These are phyloP conservation scores for Lentinula raphanica DNA, from an alignment of 768 basidiomycete genomes.

Conservation along the genomic window DNA sequence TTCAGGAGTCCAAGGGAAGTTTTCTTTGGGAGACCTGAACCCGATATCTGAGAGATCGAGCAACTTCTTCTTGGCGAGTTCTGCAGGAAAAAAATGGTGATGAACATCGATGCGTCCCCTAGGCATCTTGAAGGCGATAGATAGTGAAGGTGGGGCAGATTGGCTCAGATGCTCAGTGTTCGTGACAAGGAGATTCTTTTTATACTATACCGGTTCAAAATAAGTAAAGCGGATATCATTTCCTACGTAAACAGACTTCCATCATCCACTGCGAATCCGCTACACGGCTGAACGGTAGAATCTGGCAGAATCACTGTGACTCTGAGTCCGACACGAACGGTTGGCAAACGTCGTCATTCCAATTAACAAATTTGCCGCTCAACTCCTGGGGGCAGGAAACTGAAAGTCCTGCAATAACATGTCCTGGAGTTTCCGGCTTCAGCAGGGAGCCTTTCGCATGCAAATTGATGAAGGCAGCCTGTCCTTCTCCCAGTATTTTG, in stretches of 20 bases:
- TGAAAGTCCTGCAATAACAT: slow-evolving; percentile 74
- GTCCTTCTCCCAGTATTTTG: slow-evolving; percentile 50
- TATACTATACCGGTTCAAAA: neutral
- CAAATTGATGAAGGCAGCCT: slow-evolving; percentile 52
- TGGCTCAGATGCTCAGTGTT: too few species aligned
- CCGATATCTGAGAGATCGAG: slow-evolving; percentile 40
- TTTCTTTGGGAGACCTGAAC: slow-evolving; percentile 58
- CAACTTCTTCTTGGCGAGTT: slow-evolving; percentile 38
- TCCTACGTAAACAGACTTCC: neutral
- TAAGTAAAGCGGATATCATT: neutral
- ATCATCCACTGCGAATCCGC: too few species aligned
- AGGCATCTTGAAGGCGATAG: slow-evolving; percentile 6
- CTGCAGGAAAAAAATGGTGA: slow-evolving; percentile 65
- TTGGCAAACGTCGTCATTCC: slow-evolving; percentile 69
- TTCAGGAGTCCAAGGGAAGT: slow-evolving; percentile 61
- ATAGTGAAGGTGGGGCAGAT: neutral
- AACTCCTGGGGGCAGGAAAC: slow-evolving; percentile 57
- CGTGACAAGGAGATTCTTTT: too few species aligned
- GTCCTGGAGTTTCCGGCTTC: slow-evolving; percentile 66
- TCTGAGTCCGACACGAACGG: neutral
- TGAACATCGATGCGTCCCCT: slow-evolving; percentile 57
- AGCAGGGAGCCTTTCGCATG: slow-evolving; percentile 67
- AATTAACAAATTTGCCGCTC: slow-evolving; percentile 76
- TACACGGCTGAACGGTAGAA: too few species aligned
- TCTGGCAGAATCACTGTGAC: too few species aligned